Conservation (phyloP, 257 asterid genomes). For the Solanum boliviense region DNA sequence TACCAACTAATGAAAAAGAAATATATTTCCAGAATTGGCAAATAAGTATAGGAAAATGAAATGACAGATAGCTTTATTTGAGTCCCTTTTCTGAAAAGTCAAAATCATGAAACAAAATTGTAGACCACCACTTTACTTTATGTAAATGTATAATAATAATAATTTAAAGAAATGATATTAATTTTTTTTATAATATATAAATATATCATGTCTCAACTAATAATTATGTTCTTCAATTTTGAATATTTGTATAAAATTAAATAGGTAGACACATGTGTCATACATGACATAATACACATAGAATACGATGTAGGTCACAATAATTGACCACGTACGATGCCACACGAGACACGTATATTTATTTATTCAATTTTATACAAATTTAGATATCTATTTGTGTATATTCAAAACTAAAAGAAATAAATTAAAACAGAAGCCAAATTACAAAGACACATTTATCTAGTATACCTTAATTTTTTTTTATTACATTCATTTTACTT, state of each 20-base stretch:
- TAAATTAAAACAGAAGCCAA: no score
- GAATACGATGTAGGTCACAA: rapidly evolving
- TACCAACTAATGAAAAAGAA: neutral
- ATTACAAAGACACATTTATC: no score
- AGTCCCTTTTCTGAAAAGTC: neutral
- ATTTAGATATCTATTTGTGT: no score
- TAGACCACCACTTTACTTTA: neutral
- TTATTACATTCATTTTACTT: neutral
- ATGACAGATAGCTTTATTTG: neutral
- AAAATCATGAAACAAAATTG: neutral
- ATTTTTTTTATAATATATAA: no score
- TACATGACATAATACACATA: neutral
- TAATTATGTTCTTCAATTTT: no score
- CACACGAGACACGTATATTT: neutral
- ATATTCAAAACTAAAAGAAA: neutral
- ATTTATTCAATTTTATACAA: no score
- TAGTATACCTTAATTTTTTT: no score
- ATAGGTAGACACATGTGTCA: neutral
- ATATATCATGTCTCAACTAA: no score
- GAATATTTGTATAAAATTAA: no score
- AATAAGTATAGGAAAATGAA: neutral
- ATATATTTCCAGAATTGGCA: neutral
- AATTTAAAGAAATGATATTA: neutral
- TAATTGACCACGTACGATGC: neutral
- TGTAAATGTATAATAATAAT: neutral